phyloP scores from a whole-genome alignment of 768 basidiomycete genomes.

The Lentinula guzmanii region DNA sequence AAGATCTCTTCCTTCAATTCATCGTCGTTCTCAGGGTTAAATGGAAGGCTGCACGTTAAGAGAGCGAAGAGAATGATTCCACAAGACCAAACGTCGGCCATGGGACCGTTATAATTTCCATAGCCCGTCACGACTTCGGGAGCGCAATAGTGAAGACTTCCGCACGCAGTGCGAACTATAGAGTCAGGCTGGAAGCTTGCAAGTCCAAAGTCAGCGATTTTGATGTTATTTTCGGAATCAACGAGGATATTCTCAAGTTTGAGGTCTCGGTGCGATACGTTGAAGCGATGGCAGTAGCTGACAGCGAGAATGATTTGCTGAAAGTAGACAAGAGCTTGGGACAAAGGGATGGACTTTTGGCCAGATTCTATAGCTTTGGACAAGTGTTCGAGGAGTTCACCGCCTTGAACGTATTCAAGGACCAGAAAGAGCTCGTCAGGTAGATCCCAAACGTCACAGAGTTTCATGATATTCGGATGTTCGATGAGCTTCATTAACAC shows the following conservation, averaged over 20 bases:
- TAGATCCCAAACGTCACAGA: conserved; percentile 98
- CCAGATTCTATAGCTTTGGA: conserved; percentile 1
- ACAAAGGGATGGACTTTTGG: conserved; percentile 23
- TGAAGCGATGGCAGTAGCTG: conserved; percentile 91
- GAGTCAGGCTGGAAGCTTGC: conserved; percentile 79
- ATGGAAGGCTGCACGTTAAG: conserved; percentile 84
- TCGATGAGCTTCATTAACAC: conserved; percentile 97
- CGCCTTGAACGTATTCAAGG: conserved; percentile 91
- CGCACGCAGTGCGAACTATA: conserved; percentile 78
- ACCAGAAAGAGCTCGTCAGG: conserved; percentile 84
- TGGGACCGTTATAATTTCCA: conserved; percentile 72
- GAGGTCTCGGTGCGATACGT: conserved; percentile 90
- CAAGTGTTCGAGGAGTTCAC: conserved; percentile 91
- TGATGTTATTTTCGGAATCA: conserved; percentile 80
- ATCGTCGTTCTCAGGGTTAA: conserved; percentile 82
- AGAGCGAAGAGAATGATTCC: conserved; percentile 90
- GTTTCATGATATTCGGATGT: conserved; percentile 89
- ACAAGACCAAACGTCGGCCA: conserved; percentile 96
- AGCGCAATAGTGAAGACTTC: conserved; percentile 92
- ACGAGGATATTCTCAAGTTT: conserved; percentile 93
- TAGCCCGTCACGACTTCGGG: conserved; percentile 85
- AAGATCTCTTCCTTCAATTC: conserved; percentile 79
- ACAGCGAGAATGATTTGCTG: conserved; percentile 91
- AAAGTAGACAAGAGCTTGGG: conserved; percentile 81
- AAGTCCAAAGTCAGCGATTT: conserved; percentile 98